Evolutionary conservation across 371 early-diverging fungal genomes (phyloP).

Genomic region (Zopfochytrium polystomum): DNA sequence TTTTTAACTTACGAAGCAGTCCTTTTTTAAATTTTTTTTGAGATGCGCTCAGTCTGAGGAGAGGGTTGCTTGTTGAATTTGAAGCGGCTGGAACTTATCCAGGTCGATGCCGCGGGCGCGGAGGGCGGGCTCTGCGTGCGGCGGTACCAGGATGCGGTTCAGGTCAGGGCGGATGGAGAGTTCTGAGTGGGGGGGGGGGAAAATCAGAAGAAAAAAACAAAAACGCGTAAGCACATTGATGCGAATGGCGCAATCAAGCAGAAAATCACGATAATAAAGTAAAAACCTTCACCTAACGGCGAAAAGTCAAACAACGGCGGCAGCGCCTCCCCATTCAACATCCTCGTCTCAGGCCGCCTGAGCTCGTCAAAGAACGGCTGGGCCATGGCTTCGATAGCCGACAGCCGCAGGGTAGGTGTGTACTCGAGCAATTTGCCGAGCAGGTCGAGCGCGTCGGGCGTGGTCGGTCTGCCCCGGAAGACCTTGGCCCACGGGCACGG

Average conservation of each 20-base stretch:
- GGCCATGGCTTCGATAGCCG: slow-evolving; percentile 90
- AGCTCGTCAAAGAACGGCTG: slow-evolving; percentile 97
- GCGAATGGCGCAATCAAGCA: too few species aligned
- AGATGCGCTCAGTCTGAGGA: slow-evolving; percentile 13
- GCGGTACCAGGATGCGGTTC: slow-evolving; percentile 66
- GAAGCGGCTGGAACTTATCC: slow-evolving; percentile 56
- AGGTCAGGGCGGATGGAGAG: slow-evolving; percentile 77
- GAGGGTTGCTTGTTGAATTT: slow-evolving; percentile 28
- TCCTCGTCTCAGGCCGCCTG: slow-evolving; percentile 74
- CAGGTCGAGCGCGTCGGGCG: slow-evolving; percentile 84
- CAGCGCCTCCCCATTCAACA: slow-evolving; percentile 74
- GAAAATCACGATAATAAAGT: background rate
- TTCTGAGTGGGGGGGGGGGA: slow-evolving; percentile 5
- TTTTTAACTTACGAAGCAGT: too few species aligned
- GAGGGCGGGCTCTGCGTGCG: slow-evolving; percentile 60
- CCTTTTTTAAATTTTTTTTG: too few species aligned
- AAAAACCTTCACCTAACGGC: slow-evolving; percentile 60
- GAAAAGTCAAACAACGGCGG: slow-evolving; percentile 92
- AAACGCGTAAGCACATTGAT: too few species aligned
- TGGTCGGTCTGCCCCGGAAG: slow-evolving; percentile 72
- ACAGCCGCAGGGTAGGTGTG: slow-evolving; percentile 85
- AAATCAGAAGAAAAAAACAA: slow-evolving; percentile 1
- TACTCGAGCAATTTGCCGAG: slow-evolving; percentile 88
- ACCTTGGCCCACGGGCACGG: slow-evolving; percentile 86
- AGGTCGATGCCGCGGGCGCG: slow-evolving; percentile 62